Percentiles rank a stretch among this genome's conserved stretches.
phyloP scores from a whole-genome alignment of 306 rosid species.

The Cyamopsis tetragonoloba region DNA sequence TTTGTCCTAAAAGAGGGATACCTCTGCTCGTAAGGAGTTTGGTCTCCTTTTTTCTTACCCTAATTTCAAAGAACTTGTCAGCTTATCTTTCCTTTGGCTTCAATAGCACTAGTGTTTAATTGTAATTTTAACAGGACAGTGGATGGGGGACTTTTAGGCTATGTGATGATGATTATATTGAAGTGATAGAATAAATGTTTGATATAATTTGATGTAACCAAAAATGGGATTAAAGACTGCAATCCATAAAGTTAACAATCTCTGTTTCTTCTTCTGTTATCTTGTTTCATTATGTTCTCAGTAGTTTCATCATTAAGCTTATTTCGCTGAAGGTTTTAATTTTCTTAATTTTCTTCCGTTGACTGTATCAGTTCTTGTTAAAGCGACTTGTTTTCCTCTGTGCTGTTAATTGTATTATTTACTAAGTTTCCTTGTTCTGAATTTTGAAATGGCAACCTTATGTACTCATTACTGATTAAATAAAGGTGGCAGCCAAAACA shows the following conservation, averaged over 20 bases:
- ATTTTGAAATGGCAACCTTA: conserved; percentile 44
- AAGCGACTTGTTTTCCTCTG: neutral
- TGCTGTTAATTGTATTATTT: neutral
- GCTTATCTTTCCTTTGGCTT: neutral
- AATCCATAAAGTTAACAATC: neutral
- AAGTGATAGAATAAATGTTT: neutral
- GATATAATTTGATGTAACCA: neutral
- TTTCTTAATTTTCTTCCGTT: conserved; percentile 4
- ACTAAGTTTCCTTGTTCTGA: neutral
- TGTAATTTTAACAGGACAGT: neutral
- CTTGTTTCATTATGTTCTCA: neutral
- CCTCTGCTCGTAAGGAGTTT: too few species aligned
- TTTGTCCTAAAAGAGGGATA: too few species aligned
- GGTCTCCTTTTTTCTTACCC: too few species aligned
- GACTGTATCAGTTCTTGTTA: neutral
- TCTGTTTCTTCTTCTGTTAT: neutral
- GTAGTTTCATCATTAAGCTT: neutral
- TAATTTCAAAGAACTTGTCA: too few species aligned
- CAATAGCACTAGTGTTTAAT: neutral
- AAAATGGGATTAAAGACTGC: neutral
- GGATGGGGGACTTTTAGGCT: neutral
- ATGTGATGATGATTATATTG: neutral
- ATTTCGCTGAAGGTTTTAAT: neutral
- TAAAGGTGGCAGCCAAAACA: conserved; percentile 81
- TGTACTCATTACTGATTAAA: conserved; percentile 49